Evolutionary conservation across 345 rosid genomes (phyloP).

Genomic region (Jatropha curcas): DNA sequence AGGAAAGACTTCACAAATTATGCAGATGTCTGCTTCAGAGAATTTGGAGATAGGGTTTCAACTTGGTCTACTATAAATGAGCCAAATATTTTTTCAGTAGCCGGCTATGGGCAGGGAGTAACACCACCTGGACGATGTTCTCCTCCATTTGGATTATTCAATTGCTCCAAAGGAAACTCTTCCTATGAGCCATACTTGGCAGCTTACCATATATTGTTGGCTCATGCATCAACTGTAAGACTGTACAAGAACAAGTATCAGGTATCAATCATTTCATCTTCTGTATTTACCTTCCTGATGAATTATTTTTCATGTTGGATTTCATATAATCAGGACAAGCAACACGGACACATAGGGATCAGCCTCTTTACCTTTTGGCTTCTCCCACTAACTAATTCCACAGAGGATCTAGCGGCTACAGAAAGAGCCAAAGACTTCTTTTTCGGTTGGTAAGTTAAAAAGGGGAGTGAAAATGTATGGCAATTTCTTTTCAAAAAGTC

Average conservation of each 20-base stretch:
- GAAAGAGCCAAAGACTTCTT: conserved; percentile 41
- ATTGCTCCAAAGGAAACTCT: conserved; percentile 57
- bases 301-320: too few relatives aligned
- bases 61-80: conserved; percentile 73
- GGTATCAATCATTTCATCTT: conserved; percentile 28
- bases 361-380: conserved; percentile 19
- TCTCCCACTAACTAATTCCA: conserved; percentile 34
- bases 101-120: conserved; percentile 31
- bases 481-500: not conserved
- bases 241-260: conserved; percentile 58
- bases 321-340: conserved; percentile 28
- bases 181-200: conserved; percentile 65
- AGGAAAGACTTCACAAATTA: conserved; percentile 71
- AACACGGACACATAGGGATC: conserved; percentile 40
- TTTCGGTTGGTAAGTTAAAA: conserved; percentile 38
- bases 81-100: conserved; percentile 43
- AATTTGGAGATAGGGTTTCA: conserved; percentile 65
- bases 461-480: not conserved
- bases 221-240: conserved; percentile 66
- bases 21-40: conserved; percentile 74
- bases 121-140: conserved; percentile 49
- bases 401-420: conserved; percentile 36
- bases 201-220: conserved; percentile 58
- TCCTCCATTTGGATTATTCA: conserved; percentile 20
- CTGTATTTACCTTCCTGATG: not conserved